These are phyloP conservation scores for Trichoderma virens DNA, from an alignment of 495 filamentous ascomycete genomes.

Conservation along the genomic window DNA sequence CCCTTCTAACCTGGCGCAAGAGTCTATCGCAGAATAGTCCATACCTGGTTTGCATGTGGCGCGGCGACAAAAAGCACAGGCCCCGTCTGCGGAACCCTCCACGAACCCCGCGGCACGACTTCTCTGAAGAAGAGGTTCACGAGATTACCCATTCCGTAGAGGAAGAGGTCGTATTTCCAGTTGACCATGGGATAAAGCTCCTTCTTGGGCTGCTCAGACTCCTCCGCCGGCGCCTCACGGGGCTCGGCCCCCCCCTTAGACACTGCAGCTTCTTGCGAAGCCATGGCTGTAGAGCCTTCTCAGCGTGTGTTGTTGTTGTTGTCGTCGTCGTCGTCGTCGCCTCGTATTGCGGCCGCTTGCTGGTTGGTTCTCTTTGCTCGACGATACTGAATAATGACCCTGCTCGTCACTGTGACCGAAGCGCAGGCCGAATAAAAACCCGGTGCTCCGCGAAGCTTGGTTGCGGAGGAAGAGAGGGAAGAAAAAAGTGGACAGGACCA, in stretches of 20 bases:
- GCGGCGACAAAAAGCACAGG: slow-evolving; percentile 96
- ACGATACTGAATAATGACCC: background rate
- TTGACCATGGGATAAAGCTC: slow-evolving; percentile 60
- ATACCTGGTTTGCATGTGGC: slow-evolving; percentile 94
- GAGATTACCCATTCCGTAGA: slow-evolving; percentile 77
- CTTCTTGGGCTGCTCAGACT: slow-evolving; percentile 28
- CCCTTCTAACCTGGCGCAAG: background rate
- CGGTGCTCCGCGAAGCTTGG: too few species aligned
- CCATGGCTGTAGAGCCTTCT: background rate
- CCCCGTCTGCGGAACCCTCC: slow-evolving; percentile 80
- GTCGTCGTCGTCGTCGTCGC: background rate
- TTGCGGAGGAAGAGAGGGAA: background rate
- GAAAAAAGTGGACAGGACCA: background rate
- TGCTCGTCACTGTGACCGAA: background rate
- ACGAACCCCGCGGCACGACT: slow-evolving; percentile 87
- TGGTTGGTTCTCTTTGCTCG: too few species aligned
- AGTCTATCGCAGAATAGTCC: slow-evolving; percentile 9
- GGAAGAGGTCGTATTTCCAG: slow-evolving; percentile 73
- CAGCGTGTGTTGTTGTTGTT: too few species aligned
- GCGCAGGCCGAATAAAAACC: too few species aligned
- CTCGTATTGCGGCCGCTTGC: background rate
- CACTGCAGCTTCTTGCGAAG: slow-evolving; percentile 7
- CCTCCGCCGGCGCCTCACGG: background rate
- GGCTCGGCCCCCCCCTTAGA: slow-evolving; percentile 18
- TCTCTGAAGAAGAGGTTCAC: slow-evolving; percentile 96